Percentiles rank a stretch among this genome's conserved stretches.
These are phyloP conservation scores for Castanopsis chinensis DNA, from an alignment of 306 rosid species.

Conservation along the genomic window DNA sequence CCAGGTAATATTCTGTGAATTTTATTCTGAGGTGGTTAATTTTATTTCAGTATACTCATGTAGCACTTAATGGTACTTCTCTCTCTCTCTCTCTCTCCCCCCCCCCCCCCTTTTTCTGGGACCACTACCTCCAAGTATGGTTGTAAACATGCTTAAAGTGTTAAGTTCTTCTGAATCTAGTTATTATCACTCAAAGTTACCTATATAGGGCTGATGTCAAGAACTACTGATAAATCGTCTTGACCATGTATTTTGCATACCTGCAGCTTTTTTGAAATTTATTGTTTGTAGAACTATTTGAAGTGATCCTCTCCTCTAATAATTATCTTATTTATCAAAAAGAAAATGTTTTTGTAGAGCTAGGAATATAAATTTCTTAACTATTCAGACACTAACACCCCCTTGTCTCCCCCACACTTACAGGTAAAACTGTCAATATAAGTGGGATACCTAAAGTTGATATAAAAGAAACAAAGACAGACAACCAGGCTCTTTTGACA, in stretches of 20 bases:
- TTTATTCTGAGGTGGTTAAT: neutral
- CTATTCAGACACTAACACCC: too few species aligned
- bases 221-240: neutral
- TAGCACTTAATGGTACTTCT: too few species aligned
- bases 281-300: too few species aligned
- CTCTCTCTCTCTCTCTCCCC: too few species aligned
- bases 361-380: too few species aligned
- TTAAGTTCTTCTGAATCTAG: neutral
- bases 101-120: neutral
- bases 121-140: neutral
- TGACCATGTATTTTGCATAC: too few species aligned
- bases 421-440: neutral
- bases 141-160: neutral
- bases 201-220: neutral
- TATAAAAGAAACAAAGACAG: neutral
- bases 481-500: neutral
- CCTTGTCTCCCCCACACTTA: too few species aligned
- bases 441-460: neutral
- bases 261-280: too few species aligned
- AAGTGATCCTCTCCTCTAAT: too few species aligned
- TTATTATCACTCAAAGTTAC: neutral
- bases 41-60: neutral
- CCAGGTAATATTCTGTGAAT: conserved; percentile 55
- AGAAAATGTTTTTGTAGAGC: too few species aligned
- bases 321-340: too few species aligned